Percentiles rank a stretch among this genome's conserved stretches.
Evolutionary conservation across 495 filamentous ascomycete species (phyloP).

Genomic region (Aspergillus bertholletiae): DNA sequence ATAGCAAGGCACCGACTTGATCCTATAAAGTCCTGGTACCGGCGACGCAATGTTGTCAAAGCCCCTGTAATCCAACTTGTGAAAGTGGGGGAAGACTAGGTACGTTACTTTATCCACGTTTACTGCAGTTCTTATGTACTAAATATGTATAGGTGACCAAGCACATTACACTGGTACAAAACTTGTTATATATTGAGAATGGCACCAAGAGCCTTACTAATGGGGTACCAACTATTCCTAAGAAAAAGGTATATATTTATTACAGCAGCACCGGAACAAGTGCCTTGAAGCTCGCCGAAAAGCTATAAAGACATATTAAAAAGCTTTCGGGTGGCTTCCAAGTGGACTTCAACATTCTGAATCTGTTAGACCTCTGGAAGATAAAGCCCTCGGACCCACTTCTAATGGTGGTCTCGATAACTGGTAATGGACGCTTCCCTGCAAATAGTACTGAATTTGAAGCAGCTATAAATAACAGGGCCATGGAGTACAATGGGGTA

Average conservation of each 20-base stretch:
- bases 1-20: background rate
- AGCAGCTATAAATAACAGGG: background rate
- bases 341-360: background rate
- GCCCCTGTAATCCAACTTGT: background rate
- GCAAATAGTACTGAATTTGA: background rate
- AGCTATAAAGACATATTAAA: background rate
- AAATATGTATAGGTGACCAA: too few relatives aligned
- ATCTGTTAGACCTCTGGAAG: background rate
- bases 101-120: too few relatives aligned
- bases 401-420: background rate
- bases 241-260: background rate
- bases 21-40: background rate
- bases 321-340: background rate
- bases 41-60: background rate
- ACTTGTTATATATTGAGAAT: too few relatives aligned
- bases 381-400: background rate
- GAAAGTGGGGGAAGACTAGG: background rate
- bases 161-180: too few relatives aligned
- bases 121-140: too few relatives aligned
- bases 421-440: background rate
- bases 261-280: slow-evolving; percentile 2
- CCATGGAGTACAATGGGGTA: background rate
- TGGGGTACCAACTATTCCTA: too few relatives aligned
- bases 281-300: background rate
- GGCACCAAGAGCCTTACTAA: background rate